Evolutionary conservation across 129 eudicot genomes (phyloP).

Genomic region (Chrysanthemum lavandulifolium): DNA sequence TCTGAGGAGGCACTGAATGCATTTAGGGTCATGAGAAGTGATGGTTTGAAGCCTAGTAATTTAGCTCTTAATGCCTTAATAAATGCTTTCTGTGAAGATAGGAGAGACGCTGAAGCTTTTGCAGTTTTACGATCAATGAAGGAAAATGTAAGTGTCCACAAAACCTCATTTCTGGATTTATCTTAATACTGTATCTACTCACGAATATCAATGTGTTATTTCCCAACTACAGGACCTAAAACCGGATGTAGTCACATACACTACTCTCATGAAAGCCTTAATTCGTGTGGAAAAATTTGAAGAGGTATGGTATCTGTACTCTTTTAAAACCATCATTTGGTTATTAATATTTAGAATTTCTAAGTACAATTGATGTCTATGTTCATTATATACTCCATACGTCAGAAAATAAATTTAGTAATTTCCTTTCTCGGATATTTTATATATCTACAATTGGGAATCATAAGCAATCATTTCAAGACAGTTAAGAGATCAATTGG

Average conservation of each 20-base stretch:
- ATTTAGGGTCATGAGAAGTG: conserved; percentile 86
- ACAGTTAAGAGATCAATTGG: background rate
- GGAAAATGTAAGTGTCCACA: conserved; percentile 61
- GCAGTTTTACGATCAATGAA: conserved; percentile 87
- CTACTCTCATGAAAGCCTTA: conserved; percentile 93
- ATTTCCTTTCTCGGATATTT: background rate
- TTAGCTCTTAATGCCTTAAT: conserved; percentile 91
- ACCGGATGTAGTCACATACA: conserved; percentile 95
- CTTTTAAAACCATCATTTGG: background rate
- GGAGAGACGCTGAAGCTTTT: conserved; percentile 90
- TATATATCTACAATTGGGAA: background rate
- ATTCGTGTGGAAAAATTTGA: conserved; percentile 86
- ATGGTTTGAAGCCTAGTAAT: conserved; percentile 83
- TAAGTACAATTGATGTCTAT: background rate
- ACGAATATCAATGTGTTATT: conserved; percentile 9
- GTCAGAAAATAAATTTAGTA: background rate
- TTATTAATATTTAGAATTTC: background rate
- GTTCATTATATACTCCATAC: background rate
- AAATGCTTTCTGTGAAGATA: conserved; percentile 95
- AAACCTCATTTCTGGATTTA: background rate
- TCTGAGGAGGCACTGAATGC: conserved; percentile 92
- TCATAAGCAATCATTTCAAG: background rate
- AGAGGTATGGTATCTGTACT: conserved; percentile 47
- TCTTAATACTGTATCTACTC: background rate
- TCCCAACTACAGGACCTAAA: conserved; percentile 66